Evolutionary conservation across 768 basidiomycete species (phyloP), one percentile per base, ranked within the genome.

Genomic region (Pisolithus albus): DNA sequence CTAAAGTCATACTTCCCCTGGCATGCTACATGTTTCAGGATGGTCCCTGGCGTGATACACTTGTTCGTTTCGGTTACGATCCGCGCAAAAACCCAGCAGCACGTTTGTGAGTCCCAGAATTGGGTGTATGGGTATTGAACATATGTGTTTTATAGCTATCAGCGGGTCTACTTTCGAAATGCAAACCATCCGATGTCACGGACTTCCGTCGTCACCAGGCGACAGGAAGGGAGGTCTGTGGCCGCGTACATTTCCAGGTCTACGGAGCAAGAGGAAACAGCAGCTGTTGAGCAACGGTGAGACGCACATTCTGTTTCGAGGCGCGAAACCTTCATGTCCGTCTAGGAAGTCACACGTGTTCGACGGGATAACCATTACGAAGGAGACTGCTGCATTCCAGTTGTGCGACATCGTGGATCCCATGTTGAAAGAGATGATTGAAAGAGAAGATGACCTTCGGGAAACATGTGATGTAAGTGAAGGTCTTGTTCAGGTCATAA

Each of bases 301-400:
- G 39, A 50, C n/a, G 7, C 23, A 21, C 21, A 46, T 49, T 47
- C 19, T 19, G 39, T 56, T 6, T 48, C 16, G 7, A 8, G 24
- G 2, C 0, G 43, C 50, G 41, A 11, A 16, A 19, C 32, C 28
- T 50, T 37, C 45, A 24, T n/a, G n/a, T 5, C 21, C 32, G 1
- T n/a, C 16, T 51, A 83, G 83, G 55, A 75, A 73, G 59, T 86
- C 86, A 0, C 92, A 98, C 64, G 77, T 92, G 30, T 99, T 98
- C 58, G 92, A 99, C 64, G 96, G 95, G 0, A 64, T 80, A 52
- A 80, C 79, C 7, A 68, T 92, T 43, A 82, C 85, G 42, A 84
- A 86, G 59, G 88, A 95, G 65, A 87, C 90, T 0, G 92, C 92
- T 1, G 89, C 92, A 16, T 99, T 91, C 70, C 96, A 98, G 66